phyloP scores from a whole-genome alignment of 208 protist species.

The Trypanosoma scelopori region DNA sequence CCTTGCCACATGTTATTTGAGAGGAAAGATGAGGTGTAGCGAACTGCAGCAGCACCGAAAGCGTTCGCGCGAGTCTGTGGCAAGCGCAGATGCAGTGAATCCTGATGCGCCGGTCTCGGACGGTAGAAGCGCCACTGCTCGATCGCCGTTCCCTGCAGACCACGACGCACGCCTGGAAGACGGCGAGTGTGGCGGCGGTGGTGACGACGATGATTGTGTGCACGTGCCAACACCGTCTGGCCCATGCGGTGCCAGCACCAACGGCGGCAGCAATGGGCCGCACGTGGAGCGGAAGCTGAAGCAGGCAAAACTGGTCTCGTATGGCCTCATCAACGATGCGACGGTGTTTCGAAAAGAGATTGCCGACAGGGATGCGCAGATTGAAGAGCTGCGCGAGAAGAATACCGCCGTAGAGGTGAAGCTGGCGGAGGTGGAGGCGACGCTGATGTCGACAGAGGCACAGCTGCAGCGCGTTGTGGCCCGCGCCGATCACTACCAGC shows the following conservation, averaged over 20 bases:
- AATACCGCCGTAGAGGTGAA: conserved; percentile 27
- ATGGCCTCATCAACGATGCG: conserved; percentile 52
- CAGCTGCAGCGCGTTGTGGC: conserved; percentile 27
- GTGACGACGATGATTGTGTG: not conserved
- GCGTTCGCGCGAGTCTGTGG: conserved; percentile 19
- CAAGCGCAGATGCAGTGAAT: conserved; percentile 1
- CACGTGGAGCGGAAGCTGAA: conserved; percentile 41
- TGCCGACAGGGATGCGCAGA: conserved; percentile 43
- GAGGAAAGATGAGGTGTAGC: conserved; percentile 3
- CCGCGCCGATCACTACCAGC: conserved; percentile 44
- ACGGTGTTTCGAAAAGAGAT: conserved; percentile 58
- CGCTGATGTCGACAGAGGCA: conserved; percentile 28
- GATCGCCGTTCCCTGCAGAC: not conserved
- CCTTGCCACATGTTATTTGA: not conserved
- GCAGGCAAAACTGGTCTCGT: conserved; percentile 59
- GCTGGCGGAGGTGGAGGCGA: conserved; percentile 31
- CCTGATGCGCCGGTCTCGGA: not conserved
- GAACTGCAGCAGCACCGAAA: conserved; percentile 19
- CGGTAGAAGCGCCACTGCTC: not conserved
- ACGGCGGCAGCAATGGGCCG: not conserved
- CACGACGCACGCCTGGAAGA: not conserved
- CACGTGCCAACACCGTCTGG: not conserved
- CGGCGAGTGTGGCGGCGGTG: not conserved
- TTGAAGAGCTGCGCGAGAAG: conserved; percentile 49
- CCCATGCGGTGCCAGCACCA: not conserved